A percentile compares a stretch with the other conserved stretches of the same genome.
Conservation (phyloP, 2,329 filamentous ascomycete species). For the Mariannaea elegans region DNA sequence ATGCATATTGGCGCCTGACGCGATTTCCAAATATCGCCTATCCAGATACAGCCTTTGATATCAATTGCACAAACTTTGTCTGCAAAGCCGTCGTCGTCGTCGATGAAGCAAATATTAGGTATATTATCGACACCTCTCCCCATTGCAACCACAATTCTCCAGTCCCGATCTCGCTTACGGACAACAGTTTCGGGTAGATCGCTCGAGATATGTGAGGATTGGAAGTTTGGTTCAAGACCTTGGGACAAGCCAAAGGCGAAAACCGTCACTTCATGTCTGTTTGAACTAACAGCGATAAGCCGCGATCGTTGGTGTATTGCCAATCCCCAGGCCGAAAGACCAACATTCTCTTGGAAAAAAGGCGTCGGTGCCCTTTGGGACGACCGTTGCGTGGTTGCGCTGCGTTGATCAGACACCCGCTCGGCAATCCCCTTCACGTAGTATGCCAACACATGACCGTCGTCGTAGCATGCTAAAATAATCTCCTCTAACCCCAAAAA, state of each 20-base stretch:
- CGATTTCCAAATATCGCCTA: slow-evolving; percentile 62
- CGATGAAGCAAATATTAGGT: slow-evolving; percentile 62
- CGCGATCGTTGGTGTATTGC: slow-evolving; percentile 84
- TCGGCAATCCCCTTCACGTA: slow-evolving; percentile 65
- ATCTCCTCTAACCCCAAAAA: slow-evolving; percentile 76
- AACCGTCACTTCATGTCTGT: slow-evolving; percentile 65
- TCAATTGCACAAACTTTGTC: slow-evolving; percentile 62
- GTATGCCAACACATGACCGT: slow-evolving; percentile 79
- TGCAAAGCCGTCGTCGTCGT: slow-evolving; percentile 56
- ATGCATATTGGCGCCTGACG: slow-evolving; percentile 41
- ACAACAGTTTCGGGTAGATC: slow-evolving; percentile 39
- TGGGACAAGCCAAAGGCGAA: slow-evolving; percentile 57
- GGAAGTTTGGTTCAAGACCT: slow-evolving; percentile 7
- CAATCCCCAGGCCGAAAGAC: slow-evolving; percentile 85
- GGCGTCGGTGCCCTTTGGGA: slow-evolving; percentile 41
- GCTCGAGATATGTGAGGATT: slow-evolving; percentile 3
- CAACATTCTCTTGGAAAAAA: slow-evolving; percentile 82
- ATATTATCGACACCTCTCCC: slow-evolving; percentile 55
- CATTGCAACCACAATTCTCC: slow-evolving; percentile 59
- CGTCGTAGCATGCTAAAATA: slow-evolving; percentile 73
- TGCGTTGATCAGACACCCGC: slow-evolving; percentile 47
- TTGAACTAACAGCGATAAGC: slow-evolving; percentile 86
- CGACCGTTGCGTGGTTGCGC: slow-evolving; percentile 5
- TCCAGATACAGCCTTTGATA: slow-evolving; percentile 57
- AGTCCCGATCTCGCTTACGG: slow-evolving; percentile 54